Evolutionary conservation across 805 yeast genomes (phyloP).

Genomic region (Grigorovia jiainica): DNA sequence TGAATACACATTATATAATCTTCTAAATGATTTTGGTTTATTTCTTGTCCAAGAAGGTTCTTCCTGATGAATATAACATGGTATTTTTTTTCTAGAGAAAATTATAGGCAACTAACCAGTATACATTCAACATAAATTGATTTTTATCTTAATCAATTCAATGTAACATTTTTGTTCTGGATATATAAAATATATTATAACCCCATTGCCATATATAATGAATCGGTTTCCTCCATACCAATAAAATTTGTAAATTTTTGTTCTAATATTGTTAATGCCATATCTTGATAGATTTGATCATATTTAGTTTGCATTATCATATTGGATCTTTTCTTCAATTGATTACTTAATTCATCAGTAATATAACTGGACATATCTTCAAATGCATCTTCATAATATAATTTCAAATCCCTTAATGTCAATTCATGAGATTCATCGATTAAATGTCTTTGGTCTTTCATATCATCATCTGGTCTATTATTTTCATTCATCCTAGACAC

Average conservation of each 20-base stretch:
- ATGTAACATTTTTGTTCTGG: too few relatives aligned
- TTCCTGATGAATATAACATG: too few relatives aligned
- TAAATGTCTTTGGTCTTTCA: slow-evolving; percentile 19
- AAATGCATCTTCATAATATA: slow-evolving; percentile 31
- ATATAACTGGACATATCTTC: slow-evolving; percentile 37
- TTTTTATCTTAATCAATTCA: too few relatives aligned
- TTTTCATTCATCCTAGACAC: slow-evolving; percentile 20
- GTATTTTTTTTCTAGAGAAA: too few relatives aligned
- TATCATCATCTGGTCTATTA: slow-evolving; percentile 6
- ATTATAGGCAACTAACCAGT: too few relatives aligned
- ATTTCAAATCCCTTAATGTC: slow-evolving; percentile 17
- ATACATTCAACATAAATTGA: too few relatives aligned
- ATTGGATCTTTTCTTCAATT: slow-evolving; percentile 22
- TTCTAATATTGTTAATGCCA: slow-evolving; percentile 63
- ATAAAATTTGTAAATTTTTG: slow-evolving; percentile 34
- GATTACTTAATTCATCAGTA: slow-evolving; percentile 30
- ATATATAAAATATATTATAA: slow-evolving; percentile 4
- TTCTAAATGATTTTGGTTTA: too few relatives aligned
- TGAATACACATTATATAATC: too few relatives aligned
- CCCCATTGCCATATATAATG: slow-evolving; percentile 58
- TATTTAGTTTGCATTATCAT: slow-evolving; percentile 19
- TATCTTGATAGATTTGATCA: slow-evolving; percentile 35
- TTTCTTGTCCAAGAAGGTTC: too few relatives aligned
- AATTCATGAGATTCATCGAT: slow-evolving; percentile 30
- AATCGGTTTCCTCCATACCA: slow-evolving; percentile 74